These are phyloP conservation scores for Termitomyces heimii DNA, from an alignment of 768 basidiomycete species.

Conservation along the genomic window DNA sequence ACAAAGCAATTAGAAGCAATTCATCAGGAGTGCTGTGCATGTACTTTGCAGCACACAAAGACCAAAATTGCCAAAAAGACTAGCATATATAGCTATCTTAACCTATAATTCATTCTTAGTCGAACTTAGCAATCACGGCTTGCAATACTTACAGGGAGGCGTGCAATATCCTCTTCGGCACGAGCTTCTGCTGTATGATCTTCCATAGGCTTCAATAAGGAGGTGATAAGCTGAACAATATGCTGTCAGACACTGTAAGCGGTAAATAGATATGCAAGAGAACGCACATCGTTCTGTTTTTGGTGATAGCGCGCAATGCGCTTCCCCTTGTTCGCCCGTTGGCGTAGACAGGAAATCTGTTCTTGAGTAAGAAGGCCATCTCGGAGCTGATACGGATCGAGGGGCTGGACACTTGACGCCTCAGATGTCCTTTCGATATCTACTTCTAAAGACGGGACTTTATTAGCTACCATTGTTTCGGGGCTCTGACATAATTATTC, in stretches of 20 bases:
- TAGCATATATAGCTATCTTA: slow-evolving; percentile 83
- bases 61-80: slow-evolving; percentile 68
- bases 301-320: slow-evolving; percentile 59
- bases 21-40: slow-evolving; percentile 11
- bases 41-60: slow-evolving; percentile 70
- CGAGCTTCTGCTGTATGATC: slow-evolving; percentile 81
- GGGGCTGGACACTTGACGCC: slow-evolving; percentile 23
- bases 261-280: not conserved
- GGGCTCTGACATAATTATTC: slow-evolving; percentile 27
- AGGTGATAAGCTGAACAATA: slow-evolving; percentile 62
- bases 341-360: slow-evolving; percentile 58
- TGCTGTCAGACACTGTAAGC: not conserved
- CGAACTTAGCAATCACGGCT: not conserved
- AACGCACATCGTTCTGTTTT: slow-evolving; percentile 65
- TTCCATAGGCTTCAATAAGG: slow-evolving; percentile 88
- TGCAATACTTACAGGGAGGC: slow-evolving; percentile 50
- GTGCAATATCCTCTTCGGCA: slow-evolving; percentile 57
- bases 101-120: slow-evolving; percentile 41
- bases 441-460: slow-evolving; percentile 29
- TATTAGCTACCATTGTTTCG: slow-evolving; percentile 48
- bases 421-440: slow-evolving; percentile 39
- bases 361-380: slow-evolving; percentile 55
- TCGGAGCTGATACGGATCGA: slow-evolving; percentile 67
- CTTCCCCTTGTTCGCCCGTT: slow-evolving; percentile 49
- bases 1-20: slow-evolving; percentile 1